Percentiles rank a stretch among this genome's conserved stretches.
phyloP scores from a whole-genome alignment of 73 alveolate species.

The Stentor coeruleus region DNA sequence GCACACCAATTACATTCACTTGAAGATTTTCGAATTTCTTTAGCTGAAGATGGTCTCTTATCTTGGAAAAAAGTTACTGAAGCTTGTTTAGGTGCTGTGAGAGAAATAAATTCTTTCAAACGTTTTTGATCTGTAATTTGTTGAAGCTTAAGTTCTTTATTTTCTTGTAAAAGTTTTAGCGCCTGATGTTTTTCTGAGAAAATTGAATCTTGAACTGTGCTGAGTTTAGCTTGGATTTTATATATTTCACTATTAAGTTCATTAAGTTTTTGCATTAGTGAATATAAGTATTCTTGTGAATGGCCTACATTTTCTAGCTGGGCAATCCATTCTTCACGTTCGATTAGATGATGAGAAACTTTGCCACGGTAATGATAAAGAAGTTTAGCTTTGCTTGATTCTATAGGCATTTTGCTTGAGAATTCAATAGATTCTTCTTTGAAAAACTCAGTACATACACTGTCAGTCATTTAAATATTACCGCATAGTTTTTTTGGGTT shows the following conservation, averaged over 20 bases:
- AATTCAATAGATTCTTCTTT: background rate
- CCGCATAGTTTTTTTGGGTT: too few relatives aligned
- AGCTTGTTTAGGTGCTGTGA: background rate
- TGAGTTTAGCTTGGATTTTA: background rate
- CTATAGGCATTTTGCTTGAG: background rate
- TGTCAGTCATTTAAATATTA: slow-evolving; percentile 19
- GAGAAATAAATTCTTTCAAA: background rate
- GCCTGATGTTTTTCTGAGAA: background rate
- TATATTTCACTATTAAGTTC: background rate
- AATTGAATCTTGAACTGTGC: background rate
- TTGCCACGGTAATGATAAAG: background rate
- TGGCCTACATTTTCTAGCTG: background rate
- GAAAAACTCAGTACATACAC: slow-evolving; percentile 19
- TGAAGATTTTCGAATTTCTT: background rate
- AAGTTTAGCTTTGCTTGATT: background rate
- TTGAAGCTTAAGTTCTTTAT: background rate
- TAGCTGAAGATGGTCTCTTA: background rate
- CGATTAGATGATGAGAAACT: background rate
- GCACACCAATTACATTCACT: slow-evolving; percentile 14
- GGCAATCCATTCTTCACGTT: slow-evolving; percentile 1
- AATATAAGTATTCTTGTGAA: background rate
- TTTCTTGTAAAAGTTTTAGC: slow-evolving; percentile 13
- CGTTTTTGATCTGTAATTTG: background rate
- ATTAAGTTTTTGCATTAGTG: background rate
- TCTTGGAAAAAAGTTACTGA: slow-evolving; percentile 4